Conservation (phyloP, 305 asterid genomes). For the Fraxinus latifolia region DNA sequence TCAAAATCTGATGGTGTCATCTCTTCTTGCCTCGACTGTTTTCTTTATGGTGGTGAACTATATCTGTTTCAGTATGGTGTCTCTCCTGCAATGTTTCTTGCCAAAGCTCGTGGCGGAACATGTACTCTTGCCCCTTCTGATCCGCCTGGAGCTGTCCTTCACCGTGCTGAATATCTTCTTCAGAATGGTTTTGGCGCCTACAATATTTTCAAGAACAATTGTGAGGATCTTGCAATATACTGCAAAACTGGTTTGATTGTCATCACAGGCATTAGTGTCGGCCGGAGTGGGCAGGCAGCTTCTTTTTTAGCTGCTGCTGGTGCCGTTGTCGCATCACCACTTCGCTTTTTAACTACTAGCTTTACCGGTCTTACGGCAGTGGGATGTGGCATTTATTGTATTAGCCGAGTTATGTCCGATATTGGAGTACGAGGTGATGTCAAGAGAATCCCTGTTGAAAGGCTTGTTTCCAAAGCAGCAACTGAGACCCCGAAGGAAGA, state of each 20-base stretch:
- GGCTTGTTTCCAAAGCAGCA: slow-evolving; percentile 42
- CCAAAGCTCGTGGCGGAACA: slow-evolving; percentile 86
- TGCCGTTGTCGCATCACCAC: slow-evolving; percentile 63
- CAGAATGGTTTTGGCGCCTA: slow-evolving; percentile 77
- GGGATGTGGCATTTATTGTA: slow-evolving; percentile 67
- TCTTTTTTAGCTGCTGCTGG: slow-evolving; percentile 67
- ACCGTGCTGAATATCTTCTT: slow-evolving; percentile 72
- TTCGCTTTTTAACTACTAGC: slow-evolving; percentile 71
- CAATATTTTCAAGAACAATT: slow-evolving; percentile 76
- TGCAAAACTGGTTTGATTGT: slow-evolving; percentile 84
- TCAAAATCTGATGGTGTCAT: slow-evolving; percentile 62
- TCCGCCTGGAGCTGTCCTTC: slow-evolving; percentile 55
- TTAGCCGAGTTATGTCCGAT: slow-evolving; percentile 64
- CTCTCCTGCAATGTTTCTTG: slow-evolving; percentile 51
- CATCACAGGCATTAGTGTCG: slow-evolving; percentile 57
- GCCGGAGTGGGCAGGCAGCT: slow-evolving; percentile 86
- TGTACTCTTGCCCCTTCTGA: slow-evolving; percentile 73
- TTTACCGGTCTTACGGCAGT: slow-evolving; percentile 50
- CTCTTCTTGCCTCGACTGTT: slow-evolving; percentile 86
- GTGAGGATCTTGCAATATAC: slow-evolving; percentile 88
- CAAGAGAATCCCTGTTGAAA: slow-evolving; percentile 74
- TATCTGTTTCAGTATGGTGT: slow-evolving; percentile 64
- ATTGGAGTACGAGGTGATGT: slow-evolving; percentile 81
- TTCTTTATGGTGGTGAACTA: slow-evolving; percentile 63
- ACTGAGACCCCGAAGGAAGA: slow-evolving; percentile 24